Conservation (phyloP, 345 rosid species). For the Gossypium herbaceum region DNA sequence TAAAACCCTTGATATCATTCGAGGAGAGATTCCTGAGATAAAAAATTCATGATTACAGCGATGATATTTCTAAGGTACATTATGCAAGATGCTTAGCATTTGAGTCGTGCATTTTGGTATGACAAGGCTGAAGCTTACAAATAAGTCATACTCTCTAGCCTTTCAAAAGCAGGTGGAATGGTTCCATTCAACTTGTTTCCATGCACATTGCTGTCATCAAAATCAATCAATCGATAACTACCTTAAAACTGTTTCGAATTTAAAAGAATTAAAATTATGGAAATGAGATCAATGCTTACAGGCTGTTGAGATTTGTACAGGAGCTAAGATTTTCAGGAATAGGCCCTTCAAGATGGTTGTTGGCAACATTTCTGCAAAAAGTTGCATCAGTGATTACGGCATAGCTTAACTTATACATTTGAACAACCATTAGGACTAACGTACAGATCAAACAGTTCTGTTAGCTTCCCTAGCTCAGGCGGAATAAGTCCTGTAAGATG, state of each 20-base stretch:
- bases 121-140: constrained; percentile 50
- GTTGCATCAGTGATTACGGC: background rate
- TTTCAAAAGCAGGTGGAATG: constrained; percentile 71
- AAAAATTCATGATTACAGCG: background rate
- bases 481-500: constrained; percentile 68
- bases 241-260: background rate
- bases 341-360: constrained; percentile 75
- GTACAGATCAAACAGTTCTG: constrained; percentile 92
- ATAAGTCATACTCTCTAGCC: constrained; percentile 87
- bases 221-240: constrained; percentile 16
- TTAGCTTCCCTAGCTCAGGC: constrained; percentile 91
- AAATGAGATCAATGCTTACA: constrained; percentile 40
- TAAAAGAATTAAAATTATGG: background rate
- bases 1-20: constrained; percentile 64
- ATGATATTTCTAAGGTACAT: background rate
- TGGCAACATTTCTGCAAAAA: constrained; percentile 71
- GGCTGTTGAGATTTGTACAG: constrained; percentile 84
- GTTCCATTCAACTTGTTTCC: constrained; percentile 79
- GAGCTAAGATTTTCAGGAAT: constrained; percentile 86
- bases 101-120: background rate
- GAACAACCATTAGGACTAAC: constrained; percentile 19
- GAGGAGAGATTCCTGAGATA: constrained; percentile 70
- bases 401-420: background rate
- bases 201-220: constrained; percentile 61
- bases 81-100: background rate